These are phyloP conservation scores for Chlamydomonas sphaeroides DNA, from an alignment of 139 green algal species.

Conservation along the genomic window DNA sequence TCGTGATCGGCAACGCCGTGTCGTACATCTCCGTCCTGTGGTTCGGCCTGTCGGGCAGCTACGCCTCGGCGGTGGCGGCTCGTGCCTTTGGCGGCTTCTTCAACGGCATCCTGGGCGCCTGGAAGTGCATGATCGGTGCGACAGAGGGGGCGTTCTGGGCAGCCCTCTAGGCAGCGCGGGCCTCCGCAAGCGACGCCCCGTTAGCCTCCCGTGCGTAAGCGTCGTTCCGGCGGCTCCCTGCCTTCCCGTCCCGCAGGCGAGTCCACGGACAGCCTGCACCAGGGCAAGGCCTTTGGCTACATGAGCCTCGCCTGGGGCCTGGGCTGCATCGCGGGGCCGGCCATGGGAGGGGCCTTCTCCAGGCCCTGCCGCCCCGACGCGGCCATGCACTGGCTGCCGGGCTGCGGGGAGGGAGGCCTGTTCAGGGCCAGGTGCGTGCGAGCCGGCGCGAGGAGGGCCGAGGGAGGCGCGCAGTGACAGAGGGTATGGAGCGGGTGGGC, in stretches of 20 bases:
- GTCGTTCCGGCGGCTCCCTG: no score
- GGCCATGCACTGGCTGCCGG: background rate
- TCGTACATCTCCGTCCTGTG: slow-evolving; percentile 57
- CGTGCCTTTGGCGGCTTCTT: slow-evolving; percentile 64
- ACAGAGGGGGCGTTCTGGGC: no score
- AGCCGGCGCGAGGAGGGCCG: no score
- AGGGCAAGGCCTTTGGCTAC: slow-evolving; percentile 55
- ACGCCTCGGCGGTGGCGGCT: slow-evolving; percentile 47
- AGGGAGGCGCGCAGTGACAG: no score
- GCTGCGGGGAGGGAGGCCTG: slow-evolving; percentile 35
- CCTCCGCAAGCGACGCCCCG: no score
- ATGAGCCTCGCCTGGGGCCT: slow-evolving; percentile 59
- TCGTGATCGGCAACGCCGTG: slow-evolving; percentile 68
- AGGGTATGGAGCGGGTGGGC: no score
- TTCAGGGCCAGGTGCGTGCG: background rate
- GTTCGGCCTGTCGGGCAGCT: slow-evolving; percentile 66
- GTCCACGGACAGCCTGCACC: slow-evolving; percentile 4
- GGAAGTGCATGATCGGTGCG: slow-evolving; percentile 65
- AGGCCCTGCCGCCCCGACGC: slow-evolving; percentile 39
- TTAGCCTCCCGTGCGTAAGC: no score
- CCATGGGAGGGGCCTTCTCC: slow-evolving; percentile 48
- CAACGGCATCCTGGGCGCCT: slow-evolving; percentile 75
- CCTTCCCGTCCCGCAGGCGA: background rate
- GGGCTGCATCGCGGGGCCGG: slow-evolving; percentile 54
- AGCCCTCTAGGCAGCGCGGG: no score